Evolutionary conservation across 257 asterid species (phyloP).

Genomic region (Gentiana straminea): DNA sequence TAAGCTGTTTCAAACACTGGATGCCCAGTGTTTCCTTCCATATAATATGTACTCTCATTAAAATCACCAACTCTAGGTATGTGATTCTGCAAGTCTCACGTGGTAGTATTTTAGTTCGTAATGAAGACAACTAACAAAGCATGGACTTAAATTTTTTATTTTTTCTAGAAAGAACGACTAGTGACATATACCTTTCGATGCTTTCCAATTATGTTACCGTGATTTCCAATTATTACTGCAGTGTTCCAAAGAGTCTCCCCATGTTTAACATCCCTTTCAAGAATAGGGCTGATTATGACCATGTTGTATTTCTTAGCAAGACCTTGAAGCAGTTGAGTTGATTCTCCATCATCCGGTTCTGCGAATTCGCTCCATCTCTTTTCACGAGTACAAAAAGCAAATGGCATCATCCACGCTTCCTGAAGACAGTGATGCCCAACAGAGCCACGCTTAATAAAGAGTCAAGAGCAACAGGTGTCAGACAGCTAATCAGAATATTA

Average conservation of each 20-base stretch:
- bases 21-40: constrained; percentile 98
- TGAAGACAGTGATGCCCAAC: constrained; percentile 13
- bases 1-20: constrained; percentile 90
- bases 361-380: constrained; percentile 96
- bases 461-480: constrained; percentile 3
- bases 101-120: background rate
- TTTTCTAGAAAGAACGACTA: background rate
- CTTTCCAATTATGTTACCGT: constrained; percentile 85
- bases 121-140: background rate
- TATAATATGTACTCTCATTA: constrained; percentile 89
- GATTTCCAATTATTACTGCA: constrained; percentile 81
- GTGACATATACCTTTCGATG: constrained; percentile 70
- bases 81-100: constrained; percentile 57
- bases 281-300: constrained; percentile 88
- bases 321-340: constrained; percentile 78
- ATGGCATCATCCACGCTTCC: constrained; percentile 99
- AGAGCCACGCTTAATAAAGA: constrained; percentile 8
- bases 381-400: constrained; percentile 98
- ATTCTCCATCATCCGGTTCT: constrained; percentile 86
- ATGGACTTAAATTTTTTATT: background rate
- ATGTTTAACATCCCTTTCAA: constrained; percentile 86
- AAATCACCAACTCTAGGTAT: constrained; percentile 98
- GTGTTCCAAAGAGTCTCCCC: constrained; percentile 95
- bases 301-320: constrained; percentile 70
- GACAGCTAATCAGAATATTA: constrained; percentile 4